phyloP scores from a whole-genome alignment of 768 basidiomycete genomes.

The Rhizopogon vulgaris region DNA sequence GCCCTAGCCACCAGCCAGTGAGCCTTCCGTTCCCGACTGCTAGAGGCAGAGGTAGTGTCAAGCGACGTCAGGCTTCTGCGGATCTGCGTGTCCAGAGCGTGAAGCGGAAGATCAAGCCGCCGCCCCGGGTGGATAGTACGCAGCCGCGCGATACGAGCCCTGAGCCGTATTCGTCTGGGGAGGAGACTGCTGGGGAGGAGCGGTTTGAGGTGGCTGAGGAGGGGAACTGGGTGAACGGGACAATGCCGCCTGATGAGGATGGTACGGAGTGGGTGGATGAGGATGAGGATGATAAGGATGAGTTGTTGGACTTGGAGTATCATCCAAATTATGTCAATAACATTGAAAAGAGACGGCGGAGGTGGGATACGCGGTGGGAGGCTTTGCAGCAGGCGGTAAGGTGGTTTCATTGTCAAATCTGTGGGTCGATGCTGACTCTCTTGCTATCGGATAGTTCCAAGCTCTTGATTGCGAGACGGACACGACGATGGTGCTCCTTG shows the following conservation, averaged over 20 bases:
- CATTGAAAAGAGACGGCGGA: constrained; percentile 58
- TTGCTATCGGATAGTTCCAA: constrained; percentile 51
- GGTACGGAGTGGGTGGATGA: constrained; percentile 74
- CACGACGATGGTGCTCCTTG: constrained; percentile 67
- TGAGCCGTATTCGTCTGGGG: constrained; percentile 67
- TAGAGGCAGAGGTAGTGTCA: constrained; percentile 36
- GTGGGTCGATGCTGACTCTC: background rate
- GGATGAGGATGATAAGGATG: constrained; percentile 61
- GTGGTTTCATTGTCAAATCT: background rate
- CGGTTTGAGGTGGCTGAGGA: constrained; percentile 34
- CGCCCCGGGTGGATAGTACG: constrained; percentile 70
- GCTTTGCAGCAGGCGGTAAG: constrained; percentile 65
- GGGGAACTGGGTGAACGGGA: constrained; percentile 28
- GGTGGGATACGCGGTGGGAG: constrained; percentile 77
- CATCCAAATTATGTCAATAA: constrained; percentile 67
- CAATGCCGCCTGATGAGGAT: constrained; percentile 31
- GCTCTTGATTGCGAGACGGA: constrained; percentile 76
- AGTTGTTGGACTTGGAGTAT: constrained; percentile 68
- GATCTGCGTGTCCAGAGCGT: constrained; percentile 24
- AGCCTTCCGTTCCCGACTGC: constrained; percentile 44
- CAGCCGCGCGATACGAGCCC: constrained; percentile 78
- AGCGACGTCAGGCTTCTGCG: constrained; percentile 36
- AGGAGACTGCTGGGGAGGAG: constrained; percentile 73
- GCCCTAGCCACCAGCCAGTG: constrained; percentile 26
- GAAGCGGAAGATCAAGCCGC: constrained; percentile 45